A percentile compares a stretch with the other conserved stretches of the same genome.
These are phyloP conservation scores for Cylindrotheca fusiformis DNA, from an alignment of 108 stramenopile genomes.

Conservation along the genomic window DNA sequence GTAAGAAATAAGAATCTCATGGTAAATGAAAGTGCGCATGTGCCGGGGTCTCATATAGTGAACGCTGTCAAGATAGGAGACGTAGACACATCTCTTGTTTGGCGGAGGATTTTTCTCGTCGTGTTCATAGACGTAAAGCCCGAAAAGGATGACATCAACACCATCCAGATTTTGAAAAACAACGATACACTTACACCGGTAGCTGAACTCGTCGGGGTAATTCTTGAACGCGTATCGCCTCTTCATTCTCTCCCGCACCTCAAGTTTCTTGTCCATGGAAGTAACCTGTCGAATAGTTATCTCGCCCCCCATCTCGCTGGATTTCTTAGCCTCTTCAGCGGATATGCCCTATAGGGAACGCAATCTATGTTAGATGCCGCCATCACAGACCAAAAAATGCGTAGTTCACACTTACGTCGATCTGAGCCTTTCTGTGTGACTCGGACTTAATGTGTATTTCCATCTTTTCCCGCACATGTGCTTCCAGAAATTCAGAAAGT, in stretches of 20 bases:
- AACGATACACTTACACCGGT: constrained; percentile 88
- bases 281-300: constrained; percentile 90
- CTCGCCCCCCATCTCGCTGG: constrained; percentile 66
- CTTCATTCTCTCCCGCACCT: constrained; percentile 87
- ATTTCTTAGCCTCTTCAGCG: constrained; percentile 69
- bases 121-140: constrained; percentile 90
- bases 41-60: constrained; percentile 90
- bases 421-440: constrained; percentile 60
- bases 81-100: constrained; percentile 83
- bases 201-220: constrained; percentile 89
- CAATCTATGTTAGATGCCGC: not conserved
- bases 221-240: constrained; percentile 85
- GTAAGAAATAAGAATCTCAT: constrained; percentile 94
- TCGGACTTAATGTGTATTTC: constrained; percentile 54
- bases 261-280: constrained; percentile 85
- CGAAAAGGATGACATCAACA: constrained; percentile 93
- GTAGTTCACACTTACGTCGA: not conserved
- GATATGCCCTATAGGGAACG: constrained; percentile 38
- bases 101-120: constrained; percentile 85
- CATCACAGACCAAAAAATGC: constrained; percentile 4
- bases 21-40: constrained; percentile 92
- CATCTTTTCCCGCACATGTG: constrained; percentile 71
- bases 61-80: constrained; percentile 93
- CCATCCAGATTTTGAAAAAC: constrained; percentile 94
- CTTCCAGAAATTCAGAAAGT: constrained; percentile 80